phyloP scores from a whole-genome alignment of 1,284 basidiomycete species.

The Sutorius eximius region DNA sequence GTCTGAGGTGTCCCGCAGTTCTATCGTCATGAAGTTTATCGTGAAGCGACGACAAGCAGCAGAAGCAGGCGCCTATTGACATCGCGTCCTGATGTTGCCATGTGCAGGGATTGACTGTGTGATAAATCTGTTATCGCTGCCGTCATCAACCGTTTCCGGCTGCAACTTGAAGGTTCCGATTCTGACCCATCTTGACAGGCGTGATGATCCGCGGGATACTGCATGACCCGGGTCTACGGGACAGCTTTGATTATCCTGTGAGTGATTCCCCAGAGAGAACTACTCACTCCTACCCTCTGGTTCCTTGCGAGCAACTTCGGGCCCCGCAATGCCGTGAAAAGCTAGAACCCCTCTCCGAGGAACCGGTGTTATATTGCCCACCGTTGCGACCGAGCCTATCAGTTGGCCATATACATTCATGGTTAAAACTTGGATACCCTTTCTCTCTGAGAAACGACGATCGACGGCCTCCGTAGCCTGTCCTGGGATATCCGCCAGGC shows the following conservation, averaged over 20 bases:
- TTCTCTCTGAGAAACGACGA: neutral
- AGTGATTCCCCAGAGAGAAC: neutral
- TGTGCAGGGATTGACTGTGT: neutral
- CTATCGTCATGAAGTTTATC: neutral
- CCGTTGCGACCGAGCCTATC: neutral
- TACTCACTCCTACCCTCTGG: neutral
- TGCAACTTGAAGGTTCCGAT: neutral
- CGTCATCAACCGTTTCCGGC: neutral
- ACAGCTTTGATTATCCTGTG: neutral
- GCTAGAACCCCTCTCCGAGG: neutral
- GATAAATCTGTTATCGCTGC: neutral
- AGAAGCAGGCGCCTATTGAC: neutral
- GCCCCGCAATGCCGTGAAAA: neutral
- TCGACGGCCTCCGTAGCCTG: neutral
- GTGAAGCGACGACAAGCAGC: neutral
- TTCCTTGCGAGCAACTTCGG: neutral
- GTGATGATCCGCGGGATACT: neutral
- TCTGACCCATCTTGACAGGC: neutral
- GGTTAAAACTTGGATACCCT: neutral
- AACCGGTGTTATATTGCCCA: neutral
- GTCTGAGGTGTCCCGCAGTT: neutral
- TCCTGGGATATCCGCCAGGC: neutral
- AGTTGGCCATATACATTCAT: neutral
- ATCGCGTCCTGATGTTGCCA: too few relatives aligned
- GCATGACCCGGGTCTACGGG: neutral